Evolutionary conservation across 768 basidiomycete genomes (phyloP), one percentile per base, ranked within the genome.

Genomic region (Xanthoconium stramineum): DNA sequence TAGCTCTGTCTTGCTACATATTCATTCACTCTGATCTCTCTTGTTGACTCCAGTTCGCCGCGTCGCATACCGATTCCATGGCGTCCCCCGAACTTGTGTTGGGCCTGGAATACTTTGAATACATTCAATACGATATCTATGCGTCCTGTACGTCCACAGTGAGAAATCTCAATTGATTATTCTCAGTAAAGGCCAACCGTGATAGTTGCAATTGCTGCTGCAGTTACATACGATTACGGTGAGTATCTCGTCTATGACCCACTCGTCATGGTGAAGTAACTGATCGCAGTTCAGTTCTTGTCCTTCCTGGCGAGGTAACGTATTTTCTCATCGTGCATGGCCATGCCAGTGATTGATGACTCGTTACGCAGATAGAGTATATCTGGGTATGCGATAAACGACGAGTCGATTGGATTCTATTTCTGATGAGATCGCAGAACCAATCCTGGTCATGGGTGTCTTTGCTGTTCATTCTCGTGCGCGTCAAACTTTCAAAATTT

Each of bases 381-480:
- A 7, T 63, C 32, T 63, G 62, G 62, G 62, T 63, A 3, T 3
- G 61, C 45, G 15, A 29, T 4, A 24, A 24, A 24, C 24, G 24
- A 24, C 4, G 24, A 4, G 4, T 24, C 24, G 24, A 24, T 24
- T 4, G 24, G 24, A 24, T 24, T 4, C 24, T 24, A 24, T 44
- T 20, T 28, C 33, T 63, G 32, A 62, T 29, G 24, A 32, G 17
- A 29, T 29, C 32, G 8, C 13, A 62, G 61, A 46, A 28, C 11
- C 17, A 24, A 44, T 54, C 32, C 11, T 60, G 57, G 62, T 38
- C 58, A 13, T 35, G 30, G 42, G 62, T 63, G 19, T 53, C 62
- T 14, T 39, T 19, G 10, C 15, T 63, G 5, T 62, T 44, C 6
- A 11, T 60, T 20, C 30, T 63, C 7, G 61, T 63, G 35, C 12